Evolutionary conservation across 2,329 filamentous ascomycete species (phyloP).

Genomic region (Venturia pyrina): DNA sequence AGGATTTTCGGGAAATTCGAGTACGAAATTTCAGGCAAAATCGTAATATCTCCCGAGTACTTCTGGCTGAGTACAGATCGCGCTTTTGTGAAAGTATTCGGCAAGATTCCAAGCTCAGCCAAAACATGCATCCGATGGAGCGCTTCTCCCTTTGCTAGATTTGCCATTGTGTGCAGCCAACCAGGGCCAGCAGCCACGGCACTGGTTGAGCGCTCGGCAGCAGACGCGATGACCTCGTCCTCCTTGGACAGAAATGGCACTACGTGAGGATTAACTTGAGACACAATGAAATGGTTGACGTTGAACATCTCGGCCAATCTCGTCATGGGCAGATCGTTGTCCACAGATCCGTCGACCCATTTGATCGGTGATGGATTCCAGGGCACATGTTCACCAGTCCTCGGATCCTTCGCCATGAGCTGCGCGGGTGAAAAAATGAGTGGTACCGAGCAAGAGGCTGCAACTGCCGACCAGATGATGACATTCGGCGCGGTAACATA

Average conservation of each 20-base stretch:
- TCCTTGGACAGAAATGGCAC: conserved; percentile 75
- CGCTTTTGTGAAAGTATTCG: conserved; percentile 67
- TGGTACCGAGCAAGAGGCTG: conserved; percentile 90
- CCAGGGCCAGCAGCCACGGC: conserved; percentile 31
- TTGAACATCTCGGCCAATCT: conserved; percentile 92
- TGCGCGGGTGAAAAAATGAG: conserved; percentile 72
- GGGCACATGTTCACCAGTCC: conserved; percentile 63
- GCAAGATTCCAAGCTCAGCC: conserved; percentile 69
- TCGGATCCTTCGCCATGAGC: conserved; percentile 73
- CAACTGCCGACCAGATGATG: conserved; percentile 91
- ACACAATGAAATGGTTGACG: conserved; percentile 96
- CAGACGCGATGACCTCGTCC: conserved; percentile 35
- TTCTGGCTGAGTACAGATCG: conserved; percentile 77
- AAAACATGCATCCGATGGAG: conserved; percentile 73
- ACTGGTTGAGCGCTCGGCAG: conserved; percentile 23
- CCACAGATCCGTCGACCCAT: conserved; percentile 92
- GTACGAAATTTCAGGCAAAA: conserved; percentile 68
- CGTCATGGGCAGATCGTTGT: conserved; percentile 88
- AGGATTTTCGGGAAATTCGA: conserved; percentile 67
- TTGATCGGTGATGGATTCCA: conserved; percentile 81
- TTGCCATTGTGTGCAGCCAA: conserved; percentile 59
- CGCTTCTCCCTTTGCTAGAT: conserved; percentile 68
- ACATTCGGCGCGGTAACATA: conserved; percentile 92
- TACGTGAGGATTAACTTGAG: conserved; percentile 91
- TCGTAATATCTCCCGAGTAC: conserved; percentile 92